Conservation (phyloP, 2,329 filamentous ascomycete species). For the Hysterium pulicare region DNA sequence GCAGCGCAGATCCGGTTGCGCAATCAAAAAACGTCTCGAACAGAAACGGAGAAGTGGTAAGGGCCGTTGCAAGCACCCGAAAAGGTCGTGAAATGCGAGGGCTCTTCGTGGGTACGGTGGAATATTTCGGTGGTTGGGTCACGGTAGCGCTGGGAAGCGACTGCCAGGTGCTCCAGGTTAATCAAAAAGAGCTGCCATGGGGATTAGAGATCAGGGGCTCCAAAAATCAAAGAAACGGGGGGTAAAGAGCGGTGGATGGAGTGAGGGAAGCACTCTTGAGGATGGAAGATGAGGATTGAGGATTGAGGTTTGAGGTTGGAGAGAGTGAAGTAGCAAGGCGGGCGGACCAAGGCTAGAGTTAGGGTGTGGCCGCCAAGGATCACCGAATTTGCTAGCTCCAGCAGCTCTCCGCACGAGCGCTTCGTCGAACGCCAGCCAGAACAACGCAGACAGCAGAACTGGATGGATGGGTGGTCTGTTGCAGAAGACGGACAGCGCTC, state of each 20-base stretch:
- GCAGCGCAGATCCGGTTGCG: constrained; percentile 1
- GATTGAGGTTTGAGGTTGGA: not conserved
- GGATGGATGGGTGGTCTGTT: not conserved
- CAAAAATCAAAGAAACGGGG: not conserved
- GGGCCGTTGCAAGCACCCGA: not conserved
- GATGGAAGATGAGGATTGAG: not conserved
- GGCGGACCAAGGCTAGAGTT: not conserved
- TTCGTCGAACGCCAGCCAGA: not conserved
- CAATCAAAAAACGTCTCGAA: not conserved
- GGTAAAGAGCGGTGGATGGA: not conserved
- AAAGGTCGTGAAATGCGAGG: not conserved
- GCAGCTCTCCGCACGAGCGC: not conserved
- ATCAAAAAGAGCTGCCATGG: not conserved
- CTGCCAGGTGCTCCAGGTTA: not conserved
- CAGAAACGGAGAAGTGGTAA: not conserved
- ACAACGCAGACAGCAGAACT: not conserved
- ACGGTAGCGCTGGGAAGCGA: constrained; percentile 3
- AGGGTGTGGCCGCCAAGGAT: not conserved
- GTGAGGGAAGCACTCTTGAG: not conserved
- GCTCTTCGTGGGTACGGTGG: not conserved
- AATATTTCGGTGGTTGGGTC: constrained; percentile 1
- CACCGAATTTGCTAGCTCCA: not conserved
- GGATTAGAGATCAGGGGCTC: not conserved
- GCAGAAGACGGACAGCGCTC: not conserved
- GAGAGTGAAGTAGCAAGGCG: not conserved